Evolutionary conservation across 148 eudicot species (phyloP), one percentile per base, ranked within the genome.

Genomic region (Rhododendron molle): DNA sequence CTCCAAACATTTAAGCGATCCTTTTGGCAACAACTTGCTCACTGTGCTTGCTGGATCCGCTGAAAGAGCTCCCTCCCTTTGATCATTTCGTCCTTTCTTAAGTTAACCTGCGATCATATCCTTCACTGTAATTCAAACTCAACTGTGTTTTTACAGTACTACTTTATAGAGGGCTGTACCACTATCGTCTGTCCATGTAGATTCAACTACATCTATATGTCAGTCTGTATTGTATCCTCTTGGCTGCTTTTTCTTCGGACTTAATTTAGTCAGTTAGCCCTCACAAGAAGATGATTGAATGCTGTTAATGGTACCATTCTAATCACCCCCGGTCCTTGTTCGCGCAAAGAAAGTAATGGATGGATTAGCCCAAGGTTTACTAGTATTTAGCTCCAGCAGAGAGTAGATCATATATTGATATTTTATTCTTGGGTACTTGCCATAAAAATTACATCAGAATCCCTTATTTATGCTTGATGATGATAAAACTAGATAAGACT

Each of bases 1-100:
- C 47, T 67, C 98, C 11, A 90, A 97, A 43, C 99, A 97, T 77
- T 88, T 95, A 73, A 95, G 96, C 28, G 99, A 93, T 86, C 99
- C 99, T 4, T 95, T 97, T 54, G 98, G 94, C 58, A 97, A 95
- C 94, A 97, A 94, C 90, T 88, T 97, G 92, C 94, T 97, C 84
- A 94, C 98, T 23, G 99, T 97, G 26, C 92, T 97, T 56, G 76
- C 90, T 34, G 98, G 96, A 71, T 21, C 92, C n/a, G 91, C 89
- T 76, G 99, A 97, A 83, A 90, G 99, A 92, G 92, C 79, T 78
- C 98, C 99, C 7, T 95, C 98, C 79, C 92, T 97, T 83, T 97
- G 88, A 95, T 30, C 76, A 88, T 81, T 10, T 23, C 26, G 4
- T 77, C 80, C 50, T 77, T 77, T 36, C 46, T 18, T 38, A 32